Evolutionary conservation across 139 green algal genomes (phyloP).

Genomic region (Micractinium sp.): DNA sequence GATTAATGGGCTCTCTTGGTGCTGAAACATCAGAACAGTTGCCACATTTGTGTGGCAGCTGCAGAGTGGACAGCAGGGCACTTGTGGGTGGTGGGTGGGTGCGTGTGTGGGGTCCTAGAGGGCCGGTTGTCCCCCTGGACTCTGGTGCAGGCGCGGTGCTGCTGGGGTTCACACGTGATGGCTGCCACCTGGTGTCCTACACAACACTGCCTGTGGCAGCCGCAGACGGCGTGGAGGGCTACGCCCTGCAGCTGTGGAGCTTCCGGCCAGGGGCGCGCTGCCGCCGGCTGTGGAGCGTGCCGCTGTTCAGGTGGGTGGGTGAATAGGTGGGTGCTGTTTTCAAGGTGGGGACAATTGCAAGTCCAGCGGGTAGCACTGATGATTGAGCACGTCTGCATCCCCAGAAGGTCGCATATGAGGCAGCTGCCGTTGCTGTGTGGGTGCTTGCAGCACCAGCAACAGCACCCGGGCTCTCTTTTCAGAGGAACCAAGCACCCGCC

Average conservation of each 20-base stretch:
- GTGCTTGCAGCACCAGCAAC: not conserved
- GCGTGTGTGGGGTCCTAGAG: not conserved
- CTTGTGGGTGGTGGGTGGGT: too few relatives aligned
- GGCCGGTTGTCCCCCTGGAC: too few relatives aligned
- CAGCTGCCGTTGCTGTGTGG: not conserved
- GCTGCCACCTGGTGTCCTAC: slow-evolving; percentile 30
- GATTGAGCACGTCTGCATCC: too few relatives aligned
- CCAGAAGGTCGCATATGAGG: too few relatives aligned
- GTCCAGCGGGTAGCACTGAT: not conserved
- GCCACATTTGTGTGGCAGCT: not conserved
- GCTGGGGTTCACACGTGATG: slow-evolving; percentile 32
- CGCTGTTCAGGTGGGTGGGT: slow-evolving; percentile 19
- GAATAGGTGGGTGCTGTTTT: too few relatives aligned
- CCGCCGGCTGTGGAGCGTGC: slow-evolving; percentile 29
- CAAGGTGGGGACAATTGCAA: not conserved
- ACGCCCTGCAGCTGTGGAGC: slow-evolving; percentile 29
- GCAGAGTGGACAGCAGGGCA: not conserved
- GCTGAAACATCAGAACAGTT: too few relatives aligned
- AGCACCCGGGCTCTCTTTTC: not conserved
- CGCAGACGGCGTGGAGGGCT: slow-evolving; percentile 18
- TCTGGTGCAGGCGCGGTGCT: slow-evolving; percentile 14
- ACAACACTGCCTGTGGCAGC: slow-evolving; percentile 23
- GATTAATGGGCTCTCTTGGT: not conserved
- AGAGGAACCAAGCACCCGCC: too few relatives aligned
- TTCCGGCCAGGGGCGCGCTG: slow-evolving; percentile 11